Evolutionary conservation across 1,139 yeast species (phyloP).

Genomic region (Entelexis paramagnoliae): DNA sequence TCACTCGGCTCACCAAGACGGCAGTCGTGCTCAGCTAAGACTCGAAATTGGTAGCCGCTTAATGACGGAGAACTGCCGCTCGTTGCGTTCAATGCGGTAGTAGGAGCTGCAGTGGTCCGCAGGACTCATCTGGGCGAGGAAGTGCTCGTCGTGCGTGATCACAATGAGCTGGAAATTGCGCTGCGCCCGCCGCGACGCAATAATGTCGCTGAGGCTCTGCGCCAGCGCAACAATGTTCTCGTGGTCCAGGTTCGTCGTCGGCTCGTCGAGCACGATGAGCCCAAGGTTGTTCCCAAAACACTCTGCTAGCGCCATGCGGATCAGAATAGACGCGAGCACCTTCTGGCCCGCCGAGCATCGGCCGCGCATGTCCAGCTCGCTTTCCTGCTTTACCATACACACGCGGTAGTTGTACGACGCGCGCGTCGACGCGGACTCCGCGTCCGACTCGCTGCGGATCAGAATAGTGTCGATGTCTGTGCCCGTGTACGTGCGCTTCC

Average conservation of each 20-base stretch:
- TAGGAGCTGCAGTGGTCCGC: conserved; percentile 80
- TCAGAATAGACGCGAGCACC: conserved; percentile 84
- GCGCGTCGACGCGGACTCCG: conserved; percentile 32
- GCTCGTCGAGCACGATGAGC: conserved; percentile 91
- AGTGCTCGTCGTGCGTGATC: conserved; percentile 92
- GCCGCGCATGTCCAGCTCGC: conserved; percentile 95
- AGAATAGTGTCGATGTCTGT: conserved; percentile 89
- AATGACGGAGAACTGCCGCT: conserved; percentile 68
- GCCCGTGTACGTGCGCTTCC: conserved; percentile 92
- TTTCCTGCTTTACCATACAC: conserved; percentile 87
- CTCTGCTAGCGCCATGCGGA: conserved; percentile 85
- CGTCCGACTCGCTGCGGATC: conserved; percentile 67
- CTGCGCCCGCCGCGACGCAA: conserved; percentile 64
- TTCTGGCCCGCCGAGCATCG: conserved; percentile 98
- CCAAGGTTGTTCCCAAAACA: conserved; percentile 95
- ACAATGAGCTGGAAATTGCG: conserved; percentile 87
- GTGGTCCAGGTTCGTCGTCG: conserved; percentile 88
- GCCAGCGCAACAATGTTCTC: conserved; percentile 88
- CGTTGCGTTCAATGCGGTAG: conserved; percentile 71
- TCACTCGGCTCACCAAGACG: no score
- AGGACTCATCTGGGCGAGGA: conserved; percentile 76
- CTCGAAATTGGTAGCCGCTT: conserved; percentile 31
- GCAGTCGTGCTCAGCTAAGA: conserved; percentile 3
- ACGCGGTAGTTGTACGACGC: conserved; percentile 85
- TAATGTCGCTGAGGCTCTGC: conserved; percentile 61